Conservation (phyloP, 139 green algal genomes). For the Chlamydomonas asymmetrica region DNA sequence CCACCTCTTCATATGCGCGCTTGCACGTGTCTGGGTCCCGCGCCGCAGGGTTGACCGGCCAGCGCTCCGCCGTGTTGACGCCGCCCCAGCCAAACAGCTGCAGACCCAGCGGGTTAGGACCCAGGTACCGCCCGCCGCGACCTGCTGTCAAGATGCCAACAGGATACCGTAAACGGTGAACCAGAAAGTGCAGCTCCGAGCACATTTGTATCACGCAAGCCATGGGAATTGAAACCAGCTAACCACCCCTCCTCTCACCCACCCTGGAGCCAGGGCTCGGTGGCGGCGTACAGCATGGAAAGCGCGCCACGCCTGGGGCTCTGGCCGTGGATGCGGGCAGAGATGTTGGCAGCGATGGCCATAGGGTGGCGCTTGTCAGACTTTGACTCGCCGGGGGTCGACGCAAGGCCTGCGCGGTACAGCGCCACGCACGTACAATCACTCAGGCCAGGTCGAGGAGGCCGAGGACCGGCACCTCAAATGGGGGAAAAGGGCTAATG, state of each 20-base stretch:
- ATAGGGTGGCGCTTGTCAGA: slow-evolving; percentile 11
- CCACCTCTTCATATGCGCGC: slow-evolving; percentile 11
- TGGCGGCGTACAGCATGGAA: slow-evolving; percentile 12
- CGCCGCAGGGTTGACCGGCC: slow-evolving; percentile 15
- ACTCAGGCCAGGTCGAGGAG: too few species aligned
- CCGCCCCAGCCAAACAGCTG: slow-evolving; percentile 32
- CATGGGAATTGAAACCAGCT: too few species aligned
- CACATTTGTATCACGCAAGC: too few species aligned
- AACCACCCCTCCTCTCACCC: not conserved
- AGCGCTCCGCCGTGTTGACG: slow-evolving; percentile 13
- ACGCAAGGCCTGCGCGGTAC: slow-evolving; percentile 24
- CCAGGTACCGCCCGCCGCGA: slow-evolving; percentile 20
- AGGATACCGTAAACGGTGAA: too few species aligned
- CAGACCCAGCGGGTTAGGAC: slow-evolving; percentile 7
- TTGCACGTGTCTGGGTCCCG: slow-evolving; percentile 8
- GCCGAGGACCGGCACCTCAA: too few species aligned
- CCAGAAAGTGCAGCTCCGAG: too few species aligned
- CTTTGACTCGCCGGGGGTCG: slow-evolving; percentile 25
- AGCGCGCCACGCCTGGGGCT: slow-evolving; percentile 10
- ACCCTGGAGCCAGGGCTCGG: slow-evolving; percentile 23
- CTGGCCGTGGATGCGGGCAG: slow-evolving; percentile 21
- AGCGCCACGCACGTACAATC: too few species aligned
- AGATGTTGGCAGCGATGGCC: not conserved
- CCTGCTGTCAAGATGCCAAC: too few species aligned
- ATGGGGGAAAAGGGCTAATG: too few species aligned